Conservation (phyloP, 176 grass and related monocot genomes). For the Avena atlantica region DNA sequence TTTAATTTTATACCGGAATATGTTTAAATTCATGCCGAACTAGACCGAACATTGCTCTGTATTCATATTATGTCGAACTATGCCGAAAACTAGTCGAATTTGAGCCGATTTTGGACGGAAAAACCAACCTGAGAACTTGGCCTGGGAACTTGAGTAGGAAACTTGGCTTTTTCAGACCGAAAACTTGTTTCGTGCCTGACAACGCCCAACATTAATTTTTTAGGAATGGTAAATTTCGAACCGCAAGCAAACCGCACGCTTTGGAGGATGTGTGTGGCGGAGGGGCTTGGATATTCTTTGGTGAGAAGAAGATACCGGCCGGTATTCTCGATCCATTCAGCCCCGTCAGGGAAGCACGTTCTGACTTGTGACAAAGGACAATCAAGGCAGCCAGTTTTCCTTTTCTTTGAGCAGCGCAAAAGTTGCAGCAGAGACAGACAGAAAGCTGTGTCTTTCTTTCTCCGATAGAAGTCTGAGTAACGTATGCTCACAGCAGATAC, state of each 20-base stretch:
- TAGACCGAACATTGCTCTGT: too few relatives aligned
- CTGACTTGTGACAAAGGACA: background rate
- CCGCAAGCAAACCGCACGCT: background rate
- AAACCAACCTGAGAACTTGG: too few relatives aligned
- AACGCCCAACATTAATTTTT: too few relatives aligned
- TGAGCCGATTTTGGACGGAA: too few relatives aligned
- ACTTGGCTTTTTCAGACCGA: too few relatives aligned
- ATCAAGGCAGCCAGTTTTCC: background rate
- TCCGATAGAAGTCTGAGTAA: background rate
- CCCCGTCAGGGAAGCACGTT: background rate
- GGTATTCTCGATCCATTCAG: background rate
- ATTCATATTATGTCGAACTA: too few relatives aligned
- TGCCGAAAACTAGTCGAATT: too few relatives aligned
- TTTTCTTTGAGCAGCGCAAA: background rate
- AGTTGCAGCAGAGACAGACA: background rate
- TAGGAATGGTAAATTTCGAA: background rate
- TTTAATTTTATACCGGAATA: too few relatives aligned
- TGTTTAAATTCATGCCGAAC: too few relatives aligned
- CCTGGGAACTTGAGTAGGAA: too few relatives aligned
- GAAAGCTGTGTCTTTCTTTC: background rate
- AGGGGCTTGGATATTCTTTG: background rate
- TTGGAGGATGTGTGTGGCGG: background rate
- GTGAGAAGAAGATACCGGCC: background rate
- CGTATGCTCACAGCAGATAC: constrained; percentile 1
- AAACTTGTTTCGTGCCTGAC: too few relatives aligned